A percentile compares a stretch with the other conserved stretches of the same genome.
These are phyloP conservation scores for Tulasnella sp. DNA, from an alignment of 768 basidiomycete genomes.

Conservation along the genomic window DNA sequence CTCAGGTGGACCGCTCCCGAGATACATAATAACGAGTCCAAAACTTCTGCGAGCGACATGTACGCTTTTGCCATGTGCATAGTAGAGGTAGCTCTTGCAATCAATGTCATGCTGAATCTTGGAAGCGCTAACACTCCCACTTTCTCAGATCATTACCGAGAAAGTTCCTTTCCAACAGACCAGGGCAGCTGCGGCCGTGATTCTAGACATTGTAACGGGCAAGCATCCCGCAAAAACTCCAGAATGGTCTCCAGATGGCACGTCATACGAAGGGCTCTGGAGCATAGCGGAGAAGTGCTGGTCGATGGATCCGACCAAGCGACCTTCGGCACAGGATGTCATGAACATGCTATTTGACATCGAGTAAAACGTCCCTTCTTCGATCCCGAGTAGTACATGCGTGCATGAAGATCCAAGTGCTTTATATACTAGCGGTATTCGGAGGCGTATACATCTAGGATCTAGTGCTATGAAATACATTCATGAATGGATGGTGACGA, in stretches of 20 bases:
- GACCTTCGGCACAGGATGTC: background rate
- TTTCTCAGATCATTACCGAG: background rate
- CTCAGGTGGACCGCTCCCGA: constrained; percentile 6
- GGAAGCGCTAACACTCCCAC: background rate
- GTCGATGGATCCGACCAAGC: background rate
- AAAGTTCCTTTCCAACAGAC: background rate
- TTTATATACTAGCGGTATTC: background rate
- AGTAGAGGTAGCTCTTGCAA: constrained; percentile 7
- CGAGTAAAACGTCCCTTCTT: background rate
- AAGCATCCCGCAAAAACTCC: background rate
- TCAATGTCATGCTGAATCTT: background rate
- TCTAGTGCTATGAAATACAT: background rate
- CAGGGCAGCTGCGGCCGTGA: background rate
- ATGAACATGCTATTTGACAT: background rate
- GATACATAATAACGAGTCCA: background rate
- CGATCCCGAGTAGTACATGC: no score
- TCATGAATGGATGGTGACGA: background rate
- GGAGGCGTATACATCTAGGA: background rate
- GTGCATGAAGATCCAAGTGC: no score
- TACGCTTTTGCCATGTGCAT: constrained; percentile 13
- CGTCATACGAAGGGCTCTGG: constrained; percentile 2
- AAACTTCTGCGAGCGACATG: constrained; percentile 1
- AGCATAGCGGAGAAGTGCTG: background rate
- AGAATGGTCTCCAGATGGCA: constrained; percentile 3
- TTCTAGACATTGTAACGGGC: background rate